Conservation (phyloP, 441 rosid genomes). For the Flueggea neowawraea region DNA sequence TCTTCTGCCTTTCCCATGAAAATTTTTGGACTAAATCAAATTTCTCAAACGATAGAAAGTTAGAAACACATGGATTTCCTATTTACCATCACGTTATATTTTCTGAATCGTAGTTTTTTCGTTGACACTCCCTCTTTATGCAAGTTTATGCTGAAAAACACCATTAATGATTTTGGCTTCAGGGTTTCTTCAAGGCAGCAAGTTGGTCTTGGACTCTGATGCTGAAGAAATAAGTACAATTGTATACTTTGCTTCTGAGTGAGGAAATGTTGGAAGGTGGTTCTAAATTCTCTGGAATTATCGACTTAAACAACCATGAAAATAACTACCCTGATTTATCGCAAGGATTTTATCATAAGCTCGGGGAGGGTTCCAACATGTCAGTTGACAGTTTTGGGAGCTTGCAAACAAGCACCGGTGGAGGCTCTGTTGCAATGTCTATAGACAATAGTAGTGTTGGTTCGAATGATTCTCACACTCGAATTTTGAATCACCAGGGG, state of each 20-base stretch:
- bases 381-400: constrained; percentile 45
- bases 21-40: no score
- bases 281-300: constrained; percentile 28
- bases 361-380: constrained; percentile 70
- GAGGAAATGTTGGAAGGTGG: constrained; percentile 29
- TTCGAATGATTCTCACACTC: constrained; percentile 62
- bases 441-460: constrained; percentile 48
- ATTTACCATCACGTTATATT: no score
- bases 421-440: constrained; percentile 74
- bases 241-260: constrained; percentile 1
- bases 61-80: no score
- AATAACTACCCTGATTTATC: constrained; percentile 46
- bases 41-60: no score
- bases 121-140: no score
- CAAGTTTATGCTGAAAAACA: neutral
- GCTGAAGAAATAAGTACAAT: constrained; percentile 23
- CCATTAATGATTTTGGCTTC: constrained; percentile 5
- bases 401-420: constrained; percentile 59
- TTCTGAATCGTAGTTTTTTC: no score
- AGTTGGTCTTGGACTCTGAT: constrained; percentile 12
- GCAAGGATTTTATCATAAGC: constrained; percentile 58
- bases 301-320: constrained; percentile 28
- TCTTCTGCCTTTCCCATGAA: no score
- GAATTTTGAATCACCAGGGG: constrained; percentile 62
- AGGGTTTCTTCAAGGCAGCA: constrained; percentile 10